phyloP scores from a whole-genome alignment of 257 asterid species.

The Solanum chilense region DNA sequence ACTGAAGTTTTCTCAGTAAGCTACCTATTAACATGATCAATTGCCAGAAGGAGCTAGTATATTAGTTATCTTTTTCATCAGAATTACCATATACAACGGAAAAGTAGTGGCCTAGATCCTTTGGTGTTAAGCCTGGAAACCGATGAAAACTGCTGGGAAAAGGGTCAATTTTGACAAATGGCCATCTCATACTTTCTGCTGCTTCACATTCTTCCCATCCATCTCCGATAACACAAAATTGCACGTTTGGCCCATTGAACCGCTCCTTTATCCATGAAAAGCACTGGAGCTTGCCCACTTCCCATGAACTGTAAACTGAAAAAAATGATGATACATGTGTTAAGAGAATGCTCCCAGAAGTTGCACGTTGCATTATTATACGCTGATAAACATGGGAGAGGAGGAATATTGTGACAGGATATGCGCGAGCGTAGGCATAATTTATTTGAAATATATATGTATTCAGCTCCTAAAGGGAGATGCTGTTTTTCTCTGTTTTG shows the following conservation, averaged over 20 bases:
- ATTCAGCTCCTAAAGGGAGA: not conserved
- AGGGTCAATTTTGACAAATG: slow-evolving; percentile 70
- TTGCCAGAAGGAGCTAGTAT: not conserved
- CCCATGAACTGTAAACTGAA: slow-evolving; percentile 86
- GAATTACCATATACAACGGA: slow-evolving; percentile 51
- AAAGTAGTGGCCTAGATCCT: slow-evolving; percentile 51
- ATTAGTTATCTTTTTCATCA: slow-evolving; percentile 19
- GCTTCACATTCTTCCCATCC: slow-evolving; percentile 97
- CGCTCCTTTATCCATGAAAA: slow-evolving; percentile 72
- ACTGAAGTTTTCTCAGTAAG: not conserved
- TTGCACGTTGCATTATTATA: not conserved
- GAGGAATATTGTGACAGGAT: not conserved
- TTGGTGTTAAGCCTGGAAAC: slow-evolving; percentile 80
- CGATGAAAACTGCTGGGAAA: slow-evolving; percentile 47
- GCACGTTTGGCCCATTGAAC: slow-evolving; percentile 46
- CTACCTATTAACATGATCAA: not conserved
- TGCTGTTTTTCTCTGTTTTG: not conserved
- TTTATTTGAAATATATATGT: not conserved
- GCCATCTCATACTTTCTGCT: slow-evolving; percentile 81
- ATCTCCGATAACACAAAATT: slow-evolving; percentile 77
- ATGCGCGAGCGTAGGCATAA: not conserved
- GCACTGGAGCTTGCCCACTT: slow-evolving; percentile 82
- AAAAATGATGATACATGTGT: not conserved
- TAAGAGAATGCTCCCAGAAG: not conserved
- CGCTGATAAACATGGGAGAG: not conserved